phyloP scores from a whole-genome alignment of 768 basidiomycete species.

The Lactarius deliciosus region DNA sequence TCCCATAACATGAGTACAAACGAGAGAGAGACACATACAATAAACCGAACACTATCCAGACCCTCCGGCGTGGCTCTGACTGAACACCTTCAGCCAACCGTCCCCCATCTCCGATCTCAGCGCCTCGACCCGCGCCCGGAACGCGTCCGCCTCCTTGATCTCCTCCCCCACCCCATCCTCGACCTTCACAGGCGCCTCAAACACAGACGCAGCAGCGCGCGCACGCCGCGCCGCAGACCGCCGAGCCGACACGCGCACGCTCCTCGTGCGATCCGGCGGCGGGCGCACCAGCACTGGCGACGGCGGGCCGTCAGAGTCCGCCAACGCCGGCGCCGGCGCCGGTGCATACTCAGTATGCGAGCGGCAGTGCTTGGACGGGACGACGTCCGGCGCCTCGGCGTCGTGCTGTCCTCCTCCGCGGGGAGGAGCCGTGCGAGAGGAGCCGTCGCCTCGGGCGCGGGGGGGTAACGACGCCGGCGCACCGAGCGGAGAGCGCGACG shows the following conservation, averaged over 20 bases:
- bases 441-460: constrained; percentile 15
- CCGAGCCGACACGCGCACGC: constrained; percentile 31
- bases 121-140: constrained; percentile 75
- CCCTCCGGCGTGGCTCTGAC: constrained; percentile 49
- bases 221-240: constrained; percentile 47
- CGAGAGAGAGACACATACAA: background rate
- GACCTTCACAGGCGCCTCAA: constrained; percentile 46
- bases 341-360: too few relatives aligned
- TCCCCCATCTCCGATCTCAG: constrained; percentile 88
- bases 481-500: constrained; percentile 11
- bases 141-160: constrained; percentile 62
- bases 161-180: constrained; percentile 37
- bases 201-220: constrained; percentile 60
- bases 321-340: constrained; percentile 3
- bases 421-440: background rate
- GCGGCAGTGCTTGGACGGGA: constrained; percentile 9
- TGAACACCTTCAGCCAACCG: constrained; percentile 83
- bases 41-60: constrained; percentile 6
- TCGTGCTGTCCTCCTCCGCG: constrained; percentile 12
- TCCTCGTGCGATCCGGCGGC: constrained; percentile 29
- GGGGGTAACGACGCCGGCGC: constrained; percentile 4
- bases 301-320: constrained; percentile 10
- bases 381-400: background rate
- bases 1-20: constrained; percentile 7
- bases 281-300: constrained; percentile 29